Evolutionary conservation across 176 grass and related monocot species (phyloP).

Genomic region (Musa itinerans): DNA sequence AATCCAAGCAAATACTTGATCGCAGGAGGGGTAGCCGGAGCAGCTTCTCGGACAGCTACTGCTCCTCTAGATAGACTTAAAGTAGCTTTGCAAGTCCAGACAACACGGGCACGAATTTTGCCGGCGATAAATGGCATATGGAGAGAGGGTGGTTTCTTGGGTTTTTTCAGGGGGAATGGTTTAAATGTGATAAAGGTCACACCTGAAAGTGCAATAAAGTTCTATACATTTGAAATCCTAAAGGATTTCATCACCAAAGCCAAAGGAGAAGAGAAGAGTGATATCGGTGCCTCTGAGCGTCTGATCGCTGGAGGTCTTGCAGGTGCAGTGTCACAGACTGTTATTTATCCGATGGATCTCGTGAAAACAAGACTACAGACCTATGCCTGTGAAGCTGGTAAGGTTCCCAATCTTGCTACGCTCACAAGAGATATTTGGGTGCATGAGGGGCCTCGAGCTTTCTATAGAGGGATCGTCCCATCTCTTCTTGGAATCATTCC

Average conservation of each 20-base stretch:
- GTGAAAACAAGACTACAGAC: constrained; percentile 81
- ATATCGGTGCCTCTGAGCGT: constrained; percentile 65
- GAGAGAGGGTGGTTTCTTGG: constrained; percentile 49
- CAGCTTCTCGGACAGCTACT: constrained; percentile 62
- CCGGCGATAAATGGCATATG: constrained; percentile 55
- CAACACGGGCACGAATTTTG: constrained; percentile 23
- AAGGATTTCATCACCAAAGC: constrained; percentile 67
- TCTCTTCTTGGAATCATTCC: constrained; percentile 86
- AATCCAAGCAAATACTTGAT: constrained; percentile 75
- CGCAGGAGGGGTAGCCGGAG: constrained; percentile 71
- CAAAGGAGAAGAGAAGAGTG: constrained; percentile 48
- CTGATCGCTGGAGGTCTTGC: constrained; percentile 73
- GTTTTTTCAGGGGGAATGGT: constrained; percentile 79
- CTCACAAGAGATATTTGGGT: constrained; percentile 69
- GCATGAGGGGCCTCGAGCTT: constrained; percentile 68
- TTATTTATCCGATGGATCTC: constrained; percentile 77
- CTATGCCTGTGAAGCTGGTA: constrained; percentile 38
- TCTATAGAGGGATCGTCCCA: constrained; percentile 77
- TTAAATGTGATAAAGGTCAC: constrained; percentile 86
- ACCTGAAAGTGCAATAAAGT: constrained; percentile 84
- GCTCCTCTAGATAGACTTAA: constrained; percentile 84
- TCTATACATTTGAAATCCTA: constrained; percentile 70
- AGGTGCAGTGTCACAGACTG: constrained; percentile 68
- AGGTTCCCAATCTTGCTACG: constrained; percentile 40
- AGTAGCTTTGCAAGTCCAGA: constrained; percentile 79